Base-by-base conservation (phyloP, 2,329 filamentous ascomycete genomes). In the Pyricularia grisea region DNA sequence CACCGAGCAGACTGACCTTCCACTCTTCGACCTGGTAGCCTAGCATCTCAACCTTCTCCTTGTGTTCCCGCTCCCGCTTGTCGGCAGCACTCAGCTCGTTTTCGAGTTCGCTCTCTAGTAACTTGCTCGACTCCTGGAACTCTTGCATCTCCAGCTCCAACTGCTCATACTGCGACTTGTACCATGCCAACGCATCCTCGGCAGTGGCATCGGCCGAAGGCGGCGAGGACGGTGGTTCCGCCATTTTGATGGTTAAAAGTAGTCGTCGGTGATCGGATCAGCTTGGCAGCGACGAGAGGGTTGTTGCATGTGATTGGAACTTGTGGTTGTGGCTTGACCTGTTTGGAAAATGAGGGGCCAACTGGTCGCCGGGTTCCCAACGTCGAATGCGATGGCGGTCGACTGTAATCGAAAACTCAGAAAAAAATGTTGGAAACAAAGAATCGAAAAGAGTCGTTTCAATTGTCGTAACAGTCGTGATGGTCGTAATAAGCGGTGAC, bases 11-110 rank as follows among this genome's bases (percentile, higher is more conserved):
- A 74, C 87, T 79, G 82, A 94, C 93, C 89, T 98, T 98, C 95
- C 95, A 99, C 81, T 99, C 95, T 70, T 98, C 93, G 0, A 95
- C 94, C 79, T 98, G 94, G 76, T 93, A 99, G 67, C 86, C 88
- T 72, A 97, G 79, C 55, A 85, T 86, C 79, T 98, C 94, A 0
- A 92, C 91, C 82, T 94, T 97, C 78, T 97, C 91, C 78, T 94
- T 90, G 74, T 97, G 81, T 72, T 89, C 84, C 72, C 93, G 87
- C 81, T 98, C 94, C 74, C 93, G 88, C 82, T 97, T 97, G 83
- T 99, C 95, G 64, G 94, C 94, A 64, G 92, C 91, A 75, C 98
- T 94, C 69, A 99, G 90, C 78, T 99, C 95, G 82, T 94, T 96
- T 80, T 99, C 95, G 68, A 99, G 84, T 80, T 98, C 95, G 66